phyloP scores from a whole-genome alignment of 169 alveolate genomes.

The Cryptosporidium sp. region DNA sequence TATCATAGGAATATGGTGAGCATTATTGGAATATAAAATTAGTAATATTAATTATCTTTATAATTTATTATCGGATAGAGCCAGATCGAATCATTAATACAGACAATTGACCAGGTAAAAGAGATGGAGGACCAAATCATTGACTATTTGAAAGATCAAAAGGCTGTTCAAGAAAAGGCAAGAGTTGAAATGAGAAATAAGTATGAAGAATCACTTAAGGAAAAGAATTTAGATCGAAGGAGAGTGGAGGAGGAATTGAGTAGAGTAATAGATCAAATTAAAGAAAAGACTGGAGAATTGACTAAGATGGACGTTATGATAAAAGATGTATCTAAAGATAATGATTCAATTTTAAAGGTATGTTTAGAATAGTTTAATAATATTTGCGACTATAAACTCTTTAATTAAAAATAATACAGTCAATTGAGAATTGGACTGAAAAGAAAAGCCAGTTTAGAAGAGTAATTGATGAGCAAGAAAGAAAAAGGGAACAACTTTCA shows the following conservation, averaged over 20 bases:
- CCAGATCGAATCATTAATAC: conserved; percentile 28
- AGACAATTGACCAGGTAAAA: conserved; percentile 20
- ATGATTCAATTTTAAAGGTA: conserved; percentile 19
- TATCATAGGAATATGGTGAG: not conserved
- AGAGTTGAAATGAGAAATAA: conserved; percentile 9
- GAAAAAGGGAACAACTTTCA: conserved; percentile 24
- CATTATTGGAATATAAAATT: not conserved
- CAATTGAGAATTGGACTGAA: conserved; percentile 9
- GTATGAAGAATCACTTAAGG: not conserved
- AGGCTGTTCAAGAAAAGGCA: not conserved
- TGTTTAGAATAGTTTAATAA: not conserved
- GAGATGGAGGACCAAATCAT: conserved; percentile 34
- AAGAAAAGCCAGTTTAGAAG: not conserved
- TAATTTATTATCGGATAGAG: conserved; percentile 4
- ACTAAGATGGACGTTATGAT: not conserved
- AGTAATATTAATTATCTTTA: not conserved
- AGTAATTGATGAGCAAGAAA: conserved; percentile 31
- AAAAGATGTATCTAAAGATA: conserved; percentile 10
- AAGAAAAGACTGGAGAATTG: not conserved
- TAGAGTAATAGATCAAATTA: not conserved
- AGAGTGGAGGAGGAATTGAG: not conserved
- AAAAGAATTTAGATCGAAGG: not conserved
- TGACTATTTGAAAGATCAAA: conserved; percentile 12
- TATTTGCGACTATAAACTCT: not conserved
- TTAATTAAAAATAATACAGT: not conserved